These are phyloP conservation scores for Xylariaceae sp. DNA, from an alignment of 2,329 filamentous ascomycete genomes.

Conservation along the genomic window DNA sequence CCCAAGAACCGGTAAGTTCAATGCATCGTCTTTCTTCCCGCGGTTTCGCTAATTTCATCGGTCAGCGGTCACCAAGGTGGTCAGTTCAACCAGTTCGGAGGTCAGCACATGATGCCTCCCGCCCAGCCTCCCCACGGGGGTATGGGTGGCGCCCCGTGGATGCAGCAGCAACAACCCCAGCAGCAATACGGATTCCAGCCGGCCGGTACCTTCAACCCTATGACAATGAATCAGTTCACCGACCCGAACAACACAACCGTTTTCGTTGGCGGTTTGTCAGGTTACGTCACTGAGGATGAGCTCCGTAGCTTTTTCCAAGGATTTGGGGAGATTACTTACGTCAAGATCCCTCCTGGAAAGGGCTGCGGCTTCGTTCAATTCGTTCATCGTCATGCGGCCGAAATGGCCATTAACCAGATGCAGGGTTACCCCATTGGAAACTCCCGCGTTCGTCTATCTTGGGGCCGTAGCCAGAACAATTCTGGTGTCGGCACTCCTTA, in stretches of 20 bases:
- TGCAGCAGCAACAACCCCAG: slow-evolving; percentile 40
- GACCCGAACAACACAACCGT: slow-evolving; percentile 99
- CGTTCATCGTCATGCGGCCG: slow-evolving; percentile 94
- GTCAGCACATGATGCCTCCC: slow-evolving; percentile 34
- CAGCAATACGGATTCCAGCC: slow-evolving; percentile 28
- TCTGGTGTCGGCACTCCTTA: slow-evolving; percentile 97
- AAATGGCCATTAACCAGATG: slow-evolving; percentile 99
- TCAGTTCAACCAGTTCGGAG: slow-evolving; percentile 31
- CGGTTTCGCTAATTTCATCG: slow-evolving; percentile 6
- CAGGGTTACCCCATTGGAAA: slow-evolving; percentile 99
- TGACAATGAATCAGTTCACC: slow-evolving; percentile 96
- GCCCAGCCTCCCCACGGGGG: slow-evolving; percentile 36
- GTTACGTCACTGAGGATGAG: slow-evolving; percentile 98
- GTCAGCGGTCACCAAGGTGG: slow-evolving; percentile 35
- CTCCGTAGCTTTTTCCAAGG: slow-evolving; percentile 99
- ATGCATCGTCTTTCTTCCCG: neutral
- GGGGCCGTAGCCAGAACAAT: slow-evolving; percentile 99
- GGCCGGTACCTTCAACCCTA: slow-evolving; percentile 43
- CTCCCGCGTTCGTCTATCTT: slow-evolving; percentile 93
- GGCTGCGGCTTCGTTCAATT: slow-evolving; percentile 99
- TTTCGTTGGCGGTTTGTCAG: slow-evolving; percentile 93
- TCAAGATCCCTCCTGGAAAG: slow-evolving; percentile 99
- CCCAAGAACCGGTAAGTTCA: slow-evolving; percentile 75
- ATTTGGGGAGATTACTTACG: slow-evolving; percentile 98
- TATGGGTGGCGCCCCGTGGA: slow-evolving; percentile 30